Percentiles rank a stretch among this genome's conserved stretches.
phyloP scores from a whole-genome alignment of 129 eudicot species.

The Heracleum sosnowskyi region DNA sequence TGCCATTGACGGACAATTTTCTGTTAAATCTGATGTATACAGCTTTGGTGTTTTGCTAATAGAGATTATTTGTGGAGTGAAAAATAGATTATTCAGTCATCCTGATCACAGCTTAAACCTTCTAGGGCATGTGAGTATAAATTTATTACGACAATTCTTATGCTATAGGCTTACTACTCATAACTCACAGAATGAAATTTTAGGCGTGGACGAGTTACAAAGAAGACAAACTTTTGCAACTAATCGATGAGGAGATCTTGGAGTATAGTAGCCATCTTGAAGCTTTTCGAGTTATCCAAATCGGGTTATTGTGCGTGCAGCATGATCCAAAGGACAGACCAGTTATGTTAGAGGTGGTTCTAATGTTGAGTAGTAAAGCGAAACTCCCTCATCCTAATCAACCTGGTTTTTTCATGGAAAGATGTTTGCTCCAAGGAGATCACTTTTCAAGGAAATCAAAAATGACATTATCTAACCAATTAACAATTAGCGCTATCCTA shows the following conservation, averaged over 20 bases:
- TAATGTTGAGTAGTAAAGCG: not conserved
- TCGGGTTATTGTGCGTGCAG: not conserved
- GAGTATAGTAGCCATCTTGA: not conserved
- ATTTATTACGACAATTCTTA: not conserved
- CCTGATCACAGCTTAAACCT: slow-evolving; percentile 6
- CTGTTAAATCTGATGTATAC: slow-evolving; percentile 3
- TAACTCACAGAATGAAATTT: not conserved
- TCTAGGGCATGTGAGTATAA: slow-evolving; percentile 8
- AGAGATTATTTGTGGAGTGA: not conserved
- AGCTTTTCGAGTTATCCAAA: not conserved
- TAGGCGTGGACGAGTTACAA: not conserved
- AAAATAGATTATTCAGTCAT: not conserved
- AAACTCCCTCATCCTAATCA: not conserved
- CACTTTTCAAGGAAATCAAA: not conserved
- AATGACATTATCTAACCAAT: not conserved
- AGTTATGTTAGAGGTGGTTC: not conserved
- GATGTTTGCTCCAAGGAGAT: not conserved
- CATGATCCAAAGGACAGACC: not conserved
- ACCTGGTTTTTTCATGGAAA: not conserved
- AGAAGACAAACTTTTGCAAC: not conserved
- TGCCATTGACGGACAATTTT: not conserved
- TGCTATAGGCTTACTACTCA: not conserved
- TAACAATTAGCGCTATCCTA: not conserved
- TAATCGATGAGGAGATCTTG: not conserved
- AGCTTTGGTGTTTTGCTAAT: not conserved